Base-by-base conservation (phyloP, 805 yeast genomes). In the Pichia gijzeniarum region DNA sequence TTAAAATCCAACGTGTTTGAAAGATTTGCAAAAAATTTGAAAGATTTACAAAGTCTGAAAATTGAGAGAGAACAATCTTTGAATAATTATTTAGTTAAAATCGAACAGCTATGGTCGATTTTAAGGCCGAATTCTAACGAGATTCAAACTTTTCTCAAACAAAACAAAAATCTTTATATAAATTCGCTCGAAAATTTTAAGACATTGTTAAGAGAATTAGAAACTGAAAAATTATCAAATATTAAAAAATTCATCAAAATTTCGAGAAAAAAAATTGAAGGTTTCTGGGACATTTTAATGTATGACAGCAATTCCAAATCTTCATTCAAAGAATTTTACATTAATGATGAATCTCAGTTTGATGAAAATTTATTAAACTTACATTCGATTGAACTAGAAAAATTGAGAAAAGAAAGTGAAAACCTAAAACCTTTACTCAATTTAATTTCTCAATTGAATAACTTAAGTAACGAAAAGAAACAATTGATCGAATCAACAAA, bases 181-280 rank as follows among this genome's bases (percentile, higher is more conserved):
- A 41, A 55, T 1, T 70, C 78, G 1, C 51, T 86, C n/a, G 53
- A 62, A 16, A 75, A 74, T 20, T 76, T 81, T 48, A 71, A 76
- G 43, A 50, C 53, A 22, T 89, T 88, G 53, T 59, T 82, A 43
- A 69, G 69, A 16, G 71, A 85, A 45, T 68, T 90, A 22, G 72
- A 74, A 39, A 63, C 68, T 22, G 76, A 79, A 61, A 79, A 91
- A 53, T 73, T 79, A 25, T 72, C 77, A 45, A 75, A 76, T 52
- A 77, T 90, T 18, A 81, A 84, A 42, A 76, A 77, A 18, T 81
- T 90, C 48, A 83, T 90, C 12, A 57, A 67, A 5, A 84, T 79
- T 38, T 70, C 84, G 2, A 71, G 91, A 60, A 55, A 57, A 2
- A 76, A 77, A 46, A 82, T 90, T 10, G 71, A 70, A 35, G 73